phyloP scores from a whole-genome alignment of 495 filamentous ascomycete genomes.

The Penicillium coprophilum region DNA sequence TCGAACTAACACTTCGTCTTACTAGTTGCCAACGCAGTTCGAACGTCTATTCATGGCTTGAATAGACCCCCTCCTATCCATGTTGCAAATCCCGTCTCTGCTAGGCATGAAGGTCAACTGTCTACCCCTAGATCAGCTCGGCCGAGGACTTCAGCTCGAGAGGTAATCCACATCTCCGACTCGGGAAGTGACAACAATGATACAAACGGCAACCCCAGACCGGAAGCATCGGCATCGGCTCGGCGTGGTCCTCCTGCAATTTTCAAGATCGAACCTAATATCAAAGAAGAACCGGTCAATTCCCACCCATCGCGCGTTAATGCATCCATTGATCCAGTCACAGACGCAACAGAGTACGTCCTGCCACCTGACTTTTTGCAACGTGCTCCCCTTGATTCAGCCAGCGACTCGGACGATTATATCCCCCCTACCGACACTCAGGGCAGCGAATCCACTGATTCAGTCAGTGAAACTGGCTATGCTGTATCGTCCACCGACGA shows the following conservation, averaged over 20 bases:
- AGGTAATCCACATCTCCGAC: background rate
- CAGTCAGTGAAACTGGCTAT: too few species aligned
- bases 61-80: background rate
- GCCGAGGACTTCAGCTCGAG: background rate
- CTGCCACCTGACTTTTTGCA: too few species aligned
- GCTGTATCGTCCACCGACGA: too few species aligned
- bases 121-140: background rate
- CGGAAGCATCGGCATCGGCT: background rate
- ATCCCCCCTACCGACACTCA: too few species aligned
- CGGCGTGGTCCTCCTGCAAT: background rate
- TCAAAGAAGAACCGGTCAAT: background rate
- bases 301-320: background rate
- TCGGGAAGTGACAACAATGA: background rate
- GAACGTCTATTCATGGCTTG: background rate
- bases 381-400: too few species aligned
- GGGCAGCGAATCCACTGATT: background rate
- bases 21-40: background rate
- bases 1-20: background rate
- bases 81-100: background rate
- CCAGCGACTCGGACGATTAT: background rate
- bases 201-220: background rate
- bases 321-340: background rate
- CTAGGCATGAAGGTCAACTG: background rate
- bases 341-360: too few species aligned
- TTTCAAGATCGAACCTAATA: background rate